A percentile compares a stretch with the other conserved stretches of the same genome.
Evolutionary conservation across 805 yeast species (phyloP).

Genomic region (Starmera dryadoides): DNA sequence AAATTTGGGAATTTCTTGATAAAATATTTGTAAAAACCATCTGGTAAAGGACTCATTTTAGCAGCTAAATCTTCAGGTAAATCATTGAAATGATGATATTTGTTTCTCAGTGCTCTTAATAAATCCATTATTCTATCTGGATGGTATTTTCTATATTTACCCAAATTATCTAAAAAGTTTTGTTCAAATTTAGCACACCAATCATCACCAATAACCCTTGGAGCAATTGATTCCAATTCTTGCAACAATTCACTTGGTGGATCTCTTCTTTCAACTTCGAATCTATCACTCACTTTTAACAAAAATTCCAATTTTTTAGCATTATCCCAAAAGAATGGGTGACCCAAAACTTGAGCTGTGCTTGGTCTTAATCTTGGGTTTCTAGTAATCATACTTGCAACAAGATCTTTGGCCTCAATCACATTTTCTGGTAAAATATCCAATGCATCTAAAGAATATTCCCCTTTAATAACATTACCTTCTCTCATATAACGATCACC

Average conservation of each 20-base stretch:
- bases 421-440: slow-evolving; percentile 28
- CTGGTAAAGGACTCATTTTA: slow-evolving; percentile 74
- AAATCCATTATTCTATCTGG: slow-evolving; percentile 75
- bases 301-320: slow-evolving; percentile 76
- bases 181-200: slow-evolving; percentile 75
- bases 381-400: slow-evolving; percentile 59
- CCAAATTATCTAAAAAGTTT: slow-evolving; percentile 74
- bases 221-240: slow-evolving; percentile 46
- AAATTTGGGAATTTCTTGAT: slow-evolving; percentile 68
- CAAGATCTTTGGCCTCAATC: slow-evolving; percentile 66
- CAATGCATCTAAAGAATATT: slow-evolving; percentile 27
- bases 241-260: slow-evolving; percentile 60
- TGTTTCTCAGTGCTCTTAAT: slow-evolving; percentile 83
- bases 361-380: slow-evolving; percentile 70
- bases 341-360: slow-evolving; percentile 59
- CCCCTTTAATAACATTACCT: slow-evolving; percentile 74
- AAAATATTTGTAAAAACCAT: slow-evolving; percentile 78
- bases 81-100: slow-evolving; percentile 92
- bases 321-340: slow-evolving; percentile 83
- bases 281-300: slow-evolving; percentile 81
- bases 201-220: slow-evolving; percentile 49
- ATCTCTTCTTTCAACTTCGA: slow-evolving; percentile 77
- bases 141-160: slow-evolving; percentile 85
- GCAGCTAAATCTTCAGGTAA: slow-evolving; percentile 59
- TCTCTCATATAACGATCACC: slow-evolving; percentile 90